phyloP scores from a whole-genome alignment of 192 early-diverging fungal genomes.

The Haplosporangium gracile region DNA sequence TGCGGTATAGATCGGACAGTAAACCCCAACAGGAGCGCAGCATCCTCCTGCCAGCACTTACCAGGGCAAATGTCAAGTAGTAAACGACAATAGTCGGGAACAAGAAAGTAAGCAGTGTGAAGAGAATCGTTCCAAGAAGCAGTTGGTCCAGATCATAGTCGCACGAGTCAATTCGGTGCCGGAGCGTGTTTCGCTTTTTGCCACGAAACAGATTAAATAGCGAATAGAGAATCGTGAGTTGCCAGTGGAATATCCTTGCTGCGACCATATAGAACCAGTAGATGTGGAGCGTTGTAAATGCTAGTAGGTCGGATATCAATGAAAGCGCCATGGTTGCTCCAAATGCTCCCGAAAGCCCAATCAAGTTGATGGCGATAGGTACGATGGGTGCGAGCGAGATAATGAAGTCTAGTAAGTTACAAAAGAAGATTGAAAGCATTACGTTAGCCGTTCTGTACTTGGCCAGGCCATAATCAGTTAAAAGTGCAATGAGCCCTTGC shows the following conservation, averaged over 20 bases:
- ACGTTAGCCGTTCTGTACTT: no score
- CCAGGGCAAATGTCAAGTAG: slow-evolving; percentile 90
- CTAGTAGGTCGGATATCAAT: slow-evolving; percentile 85
- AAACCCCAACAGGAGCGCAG: not conserved
- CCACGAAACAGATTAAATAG: slow-evolving; percentile 95
- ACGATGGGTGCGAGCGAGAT: slow-evolving; percentile 62
- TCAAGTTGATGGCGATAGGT: slow-evolving; percentile 74
- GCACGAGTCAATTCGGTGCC: slow-evolving; percentile 93
- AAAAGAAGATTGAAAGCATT: not conserved
- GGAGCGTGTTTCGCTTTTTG: slow-evolving; percentile 86
- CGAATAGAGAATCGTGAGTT: slow-evolving; percentile 84
- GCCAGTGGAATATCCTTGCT: slow-evolving; percentile 94
- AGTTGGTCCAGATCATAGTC: slow-evolving; percentile 97
- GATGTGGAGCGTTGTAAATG: slow-evolving; percentile 90
- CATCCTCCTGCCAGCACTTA: slow-evolving; percentile 47
- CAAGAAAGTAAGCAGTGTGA: slow-evolving; percentile 92
- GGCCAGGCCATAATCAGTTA: not conserved
- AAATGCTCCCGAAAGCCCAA: slow-evolving; percentile 82
- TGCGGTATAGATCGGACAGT: not conserved
- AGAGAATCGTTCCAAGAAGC: slow-evolving; percentile 92
- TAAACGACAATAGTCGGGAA: slow-evolving; percentile 97
- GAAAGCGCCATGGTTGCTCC: slow-evolving; percentile 90
- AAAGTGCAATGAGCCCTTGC: not conserved
- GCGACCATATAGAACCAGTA: slow-evolving; percentile 97
- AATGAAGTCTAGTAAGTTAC: slow-evolving; percentile 53